Evolutionary conservation across 495 filamentous ascomycete species (phyloP).

Genomic region (Penicillium lagena): DNA sequence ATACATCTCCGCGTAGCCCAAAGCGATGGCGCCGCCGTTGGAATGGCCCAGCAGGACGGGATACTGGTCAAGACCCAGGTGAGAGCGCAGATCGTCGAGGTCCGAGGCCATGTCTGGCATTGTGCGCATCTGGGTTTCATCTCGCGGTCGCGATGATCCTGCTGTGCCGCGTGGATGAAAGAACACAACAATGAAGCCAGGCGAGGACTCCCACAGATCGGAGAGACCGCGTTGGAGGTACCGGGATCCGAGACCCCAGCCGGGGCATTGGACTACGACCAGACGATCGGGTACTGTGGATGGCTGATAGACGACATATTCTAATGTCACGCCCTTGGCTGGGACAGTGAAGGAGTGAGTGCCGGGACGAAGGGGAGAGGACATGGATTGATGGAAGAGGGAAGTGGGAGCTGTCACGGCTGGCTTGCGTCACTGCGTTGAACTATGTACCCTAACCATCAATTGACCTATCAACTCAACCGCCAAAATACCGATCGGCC

Average conservation of each 20-base stretch:
- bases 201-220: background rate
- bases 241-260: constrained; percentile 12
- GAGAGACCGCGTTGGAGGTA: constrained; percentile 13
- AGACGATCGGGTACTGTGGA: background rate
- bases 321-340: constrained; percentile 5
- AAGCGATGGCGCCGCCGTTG: constrained; percentile 17
- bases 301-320: constrained; percentile 8
- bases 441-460: background rate
- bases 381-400: no score
- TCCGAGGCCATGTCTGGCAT: constrained; percentile 12
- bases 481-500: constrained; percentile 24
- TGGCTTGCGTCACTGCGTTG: no score
- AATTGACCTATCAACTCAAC: constrained; percentile 17
- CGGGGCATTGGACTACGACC: constrained; percentile 12
- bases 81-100: constrained; percentile 11
- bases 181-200: constrained; percentile 4
- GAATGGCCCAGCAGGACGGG: constrained; percentile 12
- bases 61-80: constrained; percentile 4
- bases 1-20: constrained; percentile 15
- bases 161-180: constrained; percentile 9
- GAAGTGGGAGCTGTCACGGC: no score
- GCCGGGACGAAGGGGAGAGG: background rate
- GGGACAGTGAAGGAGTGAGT: constrained; percentile 14
- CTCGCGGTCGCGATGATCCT: background rate
- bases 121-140: constrained; percentile 4